Conservation (phyloP, 2,329 filamentous ascomycete species). For the Epichloe sp. region DNA sequence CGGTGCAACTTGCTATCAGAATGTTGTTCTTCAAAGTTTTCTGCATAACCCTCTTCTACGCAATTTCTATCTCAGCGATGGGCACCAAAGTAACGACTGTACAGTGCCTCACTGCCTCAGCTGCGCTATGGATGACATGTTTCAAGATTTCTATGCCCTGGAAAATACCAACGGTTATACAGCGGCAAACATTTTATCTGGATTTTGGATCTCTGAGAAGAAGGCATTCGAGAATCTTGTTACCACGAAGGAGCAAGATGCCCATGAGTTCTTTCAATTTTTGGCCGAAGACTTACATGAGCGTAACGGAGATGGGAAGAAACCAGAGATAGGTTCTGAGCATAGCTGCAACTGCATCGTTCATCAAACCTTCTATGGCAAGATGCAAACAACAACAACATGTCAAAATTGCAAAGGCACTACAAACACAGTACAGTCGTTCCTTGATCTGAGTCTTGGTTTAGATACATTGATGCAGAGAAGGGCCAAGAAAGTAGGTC, state of each 20-base stretch:
- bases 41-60: slow-evolving; percentile 86
- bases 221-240: slow-evolving; percentile 61
- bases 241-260: slow-evolving; percentile 90
- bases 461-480: slow-evolving; percentile 65
- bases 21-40: slow-evolving; percentile 85
- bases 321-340: slow-evolving; percentile 43
- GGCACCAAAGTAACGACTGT: slow-evolving; percentile 71
- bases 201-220: slow-evolving; percentile 77
- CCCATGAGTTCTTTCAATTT: slow-evolving; percentile 95
- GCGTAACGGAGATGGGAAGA: slow-evolving; percentile 60
- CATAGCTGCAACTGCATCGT: slow-evolving; percentile 77
- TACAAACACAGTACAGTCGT: slow-evolving; percentile 73
- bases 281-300: slow-evolving; percentile 83
- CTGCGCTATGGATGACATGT: slow-evolving; percentile 62
- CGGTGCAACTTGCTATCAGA: slow-evolving; percentile 97
- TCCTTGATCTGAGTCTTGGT: slow-evolving; percentile 80
- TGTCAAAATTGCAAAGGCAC: slow-evolving; percentile 78
- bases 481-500: slow-evolving; percentile 40
- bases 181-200: slow-evolving; percentile 75
- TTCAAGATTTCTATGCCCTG: slow-evolving; percentile 55
- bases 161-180: slow-evolving; percentile 84
- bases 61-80: slow-evolving; percentile 85
- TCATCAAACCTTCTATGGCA: slow-evolving; percentile 88
- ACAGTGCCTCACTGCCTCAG: slow-evolving; percentile 47
- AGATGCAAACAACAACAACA: slow-evolving; percentile 78